phyloP scores from a whole-genome alignment of 495 filamentous ascomycete genomes.

The Lophiostoma macrostomum region DNA sequence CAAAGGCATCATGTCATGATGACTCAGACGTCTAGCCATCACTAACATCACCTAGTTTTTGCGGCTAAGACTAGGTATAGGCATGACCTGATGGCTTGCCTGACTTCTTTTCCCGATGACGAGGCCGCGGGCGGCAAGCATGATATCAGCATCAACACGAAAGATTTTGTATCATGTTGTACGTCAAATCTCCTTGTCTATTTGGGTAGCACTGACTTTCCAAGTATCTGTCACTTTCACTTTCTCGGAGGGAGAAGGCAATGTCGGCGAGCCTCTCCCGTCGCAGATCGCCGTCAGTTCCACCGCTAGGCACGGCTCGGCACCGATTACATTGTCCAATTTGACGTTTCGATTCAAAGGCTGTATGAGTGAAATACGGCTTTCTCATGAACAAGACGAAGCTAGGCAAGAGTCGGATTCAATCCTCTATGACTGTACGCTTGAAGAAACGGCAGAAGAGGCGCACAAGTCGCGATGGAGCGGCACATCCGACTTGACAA shows the following conservation, averaged over 20 bases:
- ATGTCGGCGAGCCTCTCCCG: conserved; percentile 73
- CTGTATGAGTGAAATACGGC: conserved; percentile 30
- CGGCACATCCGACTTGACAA: conserved; percentile 60
- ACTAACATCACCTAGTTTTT: conserved; percentile 44
- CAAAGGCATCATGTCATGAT: not conserved
- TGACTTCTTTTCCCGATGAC: conserved; percentile 50
- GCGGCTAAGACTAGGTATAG: conserved; percentile 57
- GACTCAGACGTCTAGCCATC: not conserved
- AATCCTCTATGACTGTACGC: conserved; percentile 4
- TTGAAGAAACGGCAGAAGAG: conserved; percentile 23
- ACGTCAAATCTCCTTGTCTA: conserved; percentile 34
- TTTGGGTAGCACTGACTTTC: conserved; percentile 4
- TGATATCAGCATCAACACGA: conserved; percentile 60
- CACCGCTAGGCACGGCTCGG: conserved; percentile 58
- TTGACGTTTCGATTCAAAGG: conserved; percentile 46
- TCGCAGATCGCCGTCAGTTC: conserved; percentile 75
- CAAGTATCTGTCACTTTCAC: conserved; percentile 67
- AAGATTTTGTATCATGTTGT: conserved; percentile 68
- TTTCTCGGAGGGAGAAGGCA: conserved; percentile 70
- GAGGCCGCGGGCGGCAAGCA: conserved; percentile 54
- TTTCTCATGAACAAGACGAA: conserved; percentile 24
- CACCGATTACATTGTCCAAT: conserved; percentile 61
- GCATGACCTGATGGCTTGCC: conserved; percentile 70
- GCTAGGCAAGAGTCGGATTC: not conserved
- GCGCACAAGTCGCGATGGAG: conserved; percentile 43